Evolutionary conservation across 2,329 filamentous ascomycete species (phyloP).

Genomic region (Botryotinia narcissicola): DNA sequence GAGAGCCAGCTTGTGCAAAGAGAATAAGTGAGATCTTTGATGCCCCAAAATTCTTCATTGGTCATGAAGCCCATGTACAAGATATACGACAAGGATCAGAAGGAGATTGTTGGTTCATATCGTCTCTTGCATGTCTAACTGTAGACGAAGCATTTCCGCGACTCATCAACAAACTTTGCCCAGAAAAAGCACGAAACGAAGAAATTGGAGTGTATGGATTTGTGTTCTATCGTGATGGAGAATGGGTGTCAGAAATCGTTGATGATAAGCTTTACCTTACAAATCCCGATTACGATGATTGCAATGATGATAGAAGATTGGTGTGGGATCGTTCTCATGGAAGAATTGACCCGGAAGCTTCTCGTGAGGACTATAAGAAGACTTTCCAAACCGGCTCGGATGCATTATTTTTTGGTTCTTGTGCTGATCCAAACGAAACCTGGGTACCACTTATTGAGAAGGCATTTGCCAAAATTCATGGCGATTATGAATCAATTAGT

Average conservation of each 20-base stretch:
- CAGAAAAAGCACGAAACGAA: conserved; percentile 37
- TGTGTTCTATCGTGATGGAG: conserved; percentile 81
- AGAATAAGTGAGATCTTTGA: conserved; percentile 75
- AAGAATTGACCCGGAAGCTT: conserved; percentile 18
- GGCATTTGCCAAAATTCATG: conserved; percentile 79
- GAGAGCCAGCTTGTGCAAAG: conserved; percentile 46
- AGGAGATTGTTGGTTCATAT: conserved; percentile 86
- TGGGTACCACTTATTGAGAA: conserved; percentile 80
- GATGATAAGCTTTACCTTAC: conserved; percentile 86
- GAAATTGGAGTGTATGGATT: conserved; percentile 83
- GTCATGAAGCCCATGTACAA: conserved; percentile 66
- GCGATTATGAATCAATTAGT: conserved; percentile 71
- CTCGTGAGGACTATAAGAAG: conserved; percentile 50
- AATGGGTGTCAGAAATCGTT: conserved; percentile 87
- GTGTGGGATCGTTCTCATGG: conserved; percentile 25
- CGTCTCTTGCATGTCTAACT: conserved; percentile 70
- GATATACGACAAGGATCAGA: conserved; percentile 76
- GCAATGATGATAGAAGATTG: conserved; percentile 58
- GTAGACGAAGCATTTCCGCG: conserved; percentile 43
- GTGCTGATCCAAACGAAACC: conserved; percentile 72
- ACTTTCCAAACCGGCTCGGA: conserved; percentile 56
- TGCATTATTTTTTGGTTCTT: conserved; percentile 74
- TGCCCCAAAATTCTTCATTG: conserved; percentile 71
- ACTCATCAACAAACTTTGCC: conserved; percentile 48
- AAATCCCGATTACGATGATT: conserved; percentile 77